phyloP scores from a whole-genome alignment of 1,284 basidiomycete species.

The Macrocystidia cucumis region DNA sequence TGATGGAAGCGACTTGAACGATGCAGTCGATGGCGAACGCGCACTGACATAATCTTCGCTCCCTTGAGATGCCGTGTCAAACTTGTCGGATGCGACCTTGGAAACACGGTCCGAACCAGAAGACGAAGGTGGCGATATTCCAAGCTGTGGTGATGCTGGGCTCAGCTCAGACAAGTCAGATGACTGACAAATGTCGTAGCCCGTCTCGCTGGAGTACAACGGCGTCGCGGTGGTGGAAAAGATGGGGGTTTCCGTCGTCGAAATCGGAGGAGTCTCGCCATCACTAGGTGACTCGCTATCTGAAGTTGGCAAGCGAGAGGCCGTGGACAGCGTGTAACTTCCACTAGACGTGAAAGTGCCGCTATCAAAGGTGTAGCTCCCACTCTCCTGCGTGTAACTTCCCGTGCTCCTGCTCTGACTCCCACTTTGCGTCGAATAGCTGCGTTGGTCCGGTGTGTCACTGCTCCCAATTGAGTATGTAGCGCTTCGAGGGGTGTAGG shows the following conservation, averaged over 20 bases:
- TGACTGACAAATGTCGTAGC: conserved; percentile 40
- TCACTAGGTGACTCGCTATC: no score
- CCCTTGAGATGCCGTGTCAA: conserved; percentile 30
- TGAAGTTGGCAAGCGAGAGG: no score
- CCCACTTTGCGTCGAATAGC: conserved; percentile 11
- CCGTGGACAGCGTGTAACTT: conserved; percentile 10
- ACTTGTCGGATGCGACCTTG: conserved; percentile 26
- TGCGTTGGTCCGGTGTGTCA: no score
- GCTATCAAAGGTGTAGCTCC: conserved; percentile 21
- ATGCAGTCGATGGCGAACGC: conserved; percentile 24
- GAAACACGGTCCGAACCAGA: conserved; percentile 24
- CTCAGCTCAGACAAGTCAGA: conserved; percentile 36
- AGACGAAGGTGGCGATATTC: conserved; percentile 24
- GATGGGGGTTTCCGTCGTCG: no score
- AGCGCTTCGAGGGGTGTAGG: conserved; percentile 14
- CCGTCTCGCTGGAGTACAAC: conserved; percentile 33
- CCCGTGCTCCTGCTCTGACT: conserved; percentile 13
- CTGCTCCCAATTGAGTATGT: no score
- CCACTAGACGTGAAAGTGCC: no score
- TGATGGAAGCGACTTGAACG: conserved; percentile 34
- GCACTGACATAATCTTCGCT: conserved; percentile 34
- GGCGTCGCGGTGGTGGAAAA: no score
- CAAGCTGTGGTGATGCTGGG: conserved; percentile 20
- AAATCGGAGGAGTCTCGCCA: no score
- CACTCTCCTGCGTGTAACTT: conserved; percentile 9